Evolutionary conservation across 495 filamentous ascomycete genomes (phyloP), one percentile per base, ranked within the genome.

Genomic region (Lichina pygmaea): DNA sequence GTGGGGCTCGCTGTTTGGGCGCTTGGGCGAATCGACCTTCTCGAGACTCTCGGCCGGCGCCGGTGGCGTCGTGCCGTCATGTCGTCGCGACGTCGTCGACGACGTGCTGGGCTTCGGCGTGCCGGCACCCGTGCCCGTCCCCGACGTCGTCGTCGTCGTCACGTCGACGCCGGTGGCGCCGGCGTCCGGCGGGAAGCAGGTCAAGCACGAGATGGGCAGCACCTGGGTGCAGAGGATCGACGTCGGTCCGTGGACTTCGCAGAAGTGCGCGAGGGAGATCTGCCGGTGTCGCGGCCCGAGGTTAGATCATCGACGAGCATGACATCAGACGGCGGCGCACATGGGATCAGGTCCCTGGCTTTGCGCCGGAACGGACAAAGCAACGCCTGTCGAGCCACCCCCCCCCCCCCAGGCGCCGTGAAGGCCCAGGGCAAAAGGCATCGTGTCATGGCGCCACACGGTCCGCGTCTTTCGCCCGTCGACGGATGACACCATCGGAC

Each of bases 181-280:
- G 17, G 6, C n/a, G 44, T 54, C 57, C 42, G 67, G 65, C 41
- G 74, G 71, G 54, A 62, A 73, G 56, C 86, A 94, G 57, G 75
- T 72, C 46, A 65, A 58, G 55, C 86, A 94, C 44, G 77, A 66
- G 41, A 84, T 75, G 1, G 81, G 78, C 24, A 81, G 64, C 43
- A 81, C 78, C 61, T 93, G 84, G 46, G 86, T 93, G 58, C 91
- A 92, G 62, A 94, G 80, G 59, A 94, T 75, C 44, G 85, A 89
- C 43, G 85, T 93, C 10, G 86, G 86, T 49, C 86, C 86, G 67
- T 94, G 85, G 54, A 84, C 68, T 61, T 94, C 86, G 67, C 86
- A 94, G 60, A 92, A 94, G 64, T 94, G 86, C 55, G 86, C 86
- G 52, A 94, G 72, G 58, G 83, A 91, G 55, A 93, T 72, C 86